phyloP scores from a whole-genome alignment of 139 green algal species.

The Asterochloris erici region DNA sequence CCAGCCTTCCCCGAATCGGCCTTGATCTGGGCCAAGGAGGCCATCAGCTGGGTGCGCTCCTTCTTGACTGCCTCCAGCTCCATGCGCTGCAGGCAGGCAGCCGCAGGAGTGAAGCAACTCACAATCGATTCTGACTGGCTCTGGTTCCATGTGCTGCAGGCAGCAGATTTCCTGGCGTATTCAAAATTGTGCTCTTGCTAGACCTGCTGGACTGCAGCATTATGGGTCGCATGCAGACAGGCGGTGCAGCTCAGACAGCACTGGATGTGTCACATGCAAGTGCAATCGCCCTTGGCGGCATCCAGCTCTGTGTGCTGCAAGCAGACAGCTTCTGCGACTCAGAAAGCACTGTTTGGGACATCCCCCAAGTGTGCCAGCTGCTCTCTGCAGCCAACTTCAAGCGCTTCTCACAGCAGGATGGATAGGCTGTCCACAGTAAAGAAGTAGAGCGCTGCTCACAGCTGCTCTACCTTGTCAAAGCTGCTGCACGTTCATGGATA shows the following conservation, averaged over 20 bases:
- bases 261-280: no score
- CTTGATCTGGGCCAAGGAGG: slow-evolving; percentile 64
- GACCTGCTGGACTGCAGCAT: neutral
- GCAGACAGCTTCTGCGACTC: no score
- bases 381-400: no score
- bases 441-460: neutral
- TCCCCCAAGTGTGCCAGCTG: no score
- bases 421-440: no score
- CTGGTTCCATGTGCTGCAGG: neutral
- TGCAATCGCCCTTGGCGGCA: no score
- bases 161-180: neutral
- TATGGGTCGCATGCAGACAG: neutral
- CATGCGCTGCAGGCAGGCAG: slow-evolving; percentile 18
- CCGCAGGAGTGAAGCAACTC: no score
- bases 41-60: slow-evolving; percentile 67
- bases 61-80: slow-evolving; percentile 79
- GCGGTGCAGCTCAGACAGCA: no score
- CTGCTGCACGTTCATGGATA: neutral
- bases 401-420: no score
- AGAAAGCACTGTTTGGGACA: no score
- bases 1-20: slow-evolving; percentile 53
- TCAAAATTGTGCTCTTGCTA: neutral
- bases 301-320: no score
- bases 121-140: neutral
- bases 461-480: neutral